These are phyloP conservation scores for Aspergillus steynii DNA, from an alignment of 495 filamentous ascomycete species.

Conservation along the genomic window DNA sequence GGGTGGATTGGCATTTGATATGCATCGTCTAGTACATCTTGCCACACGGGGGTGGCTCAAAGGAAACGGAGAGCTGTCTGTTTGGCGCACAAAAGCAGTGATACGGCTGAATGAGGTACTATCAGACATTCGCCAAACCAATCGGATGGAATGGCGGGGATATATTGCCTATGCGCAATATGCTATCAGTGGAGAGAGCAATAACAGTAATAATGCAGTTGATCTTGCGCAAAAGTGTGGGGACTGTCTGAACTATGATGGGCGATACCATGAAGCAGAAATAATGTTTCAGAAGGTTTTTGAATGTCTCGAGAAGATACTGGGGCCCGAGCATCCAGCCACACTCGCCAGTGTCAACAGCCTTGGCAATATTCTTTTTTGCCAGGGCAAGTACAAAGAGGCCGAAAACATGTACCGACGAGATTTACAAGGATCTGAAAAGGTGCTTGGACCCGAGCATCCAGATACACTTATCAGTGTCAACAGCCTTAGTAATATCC, in stretches of 20 bases:
- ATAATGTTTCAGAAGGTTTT: not conserved
- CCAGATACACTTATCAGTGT: not conserved
- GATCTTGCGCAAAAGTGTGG: not conserved
- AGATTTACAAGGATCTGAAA: not conserved
- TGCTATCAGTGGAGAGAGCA: not conserved
- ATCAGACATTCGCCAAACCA: constrained; percentile 19
- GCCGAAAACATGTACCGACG: not conserved
- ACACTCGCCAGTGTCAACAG: not conserved
- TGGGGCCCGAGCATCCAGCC: not conserved
- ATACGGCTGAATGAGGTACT: constrained; percentile 21
- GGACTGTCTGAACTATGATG: constrained; percentile 9
- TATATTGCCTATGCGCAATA: constrained; percentile 29
- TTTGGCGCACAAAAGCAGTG: constrained; percentile 14
- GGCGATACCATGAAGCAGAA: constrained; percentile 1
- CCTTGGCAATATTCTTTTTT: not conserved
- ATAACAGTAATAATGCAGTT: not conserved
- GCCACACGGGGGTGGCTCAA: constrained; percentile 34
- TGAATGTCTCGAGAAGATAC: not conserved
- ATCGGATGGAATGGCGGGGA: constrained; percentile 25
- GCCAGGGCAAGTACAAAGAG: not conserved
- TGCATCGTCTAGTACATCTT: constrained; percentile 41
- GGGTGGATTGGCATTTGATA: constrained; percentile 4
- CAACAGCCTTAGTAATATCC: not conserved
- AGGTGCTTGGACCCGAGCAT: not conserved
- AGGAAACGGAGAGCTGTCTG: constrained; percentile 11